Evolutionary conservation across 257 asterid species (phyloP), one percentile per base, ranked within the genome.

Genomic region (Paulownia fortunei): DNA sequence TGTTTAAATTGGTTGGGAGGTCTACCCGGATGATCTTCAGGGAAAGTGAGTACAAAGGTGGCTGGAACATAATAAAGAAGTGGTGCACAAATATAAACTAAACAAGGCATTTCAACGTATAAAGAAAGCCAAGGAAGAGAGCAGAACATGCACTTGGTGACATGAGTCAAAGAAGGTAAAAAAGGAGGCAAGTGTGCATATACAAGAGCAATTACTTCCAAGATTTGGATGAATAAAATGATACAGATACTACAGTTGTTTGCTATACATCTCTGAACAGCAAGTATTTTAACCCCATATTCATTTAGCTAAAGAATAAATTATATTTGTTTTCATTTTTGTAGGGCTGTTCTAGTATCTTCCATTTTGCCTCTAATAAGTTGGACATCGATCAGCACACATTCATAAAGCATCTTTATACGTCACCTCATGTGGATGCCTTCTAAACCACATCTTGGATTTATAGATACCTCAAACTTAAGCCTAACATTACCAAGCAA

Each of bases 1-100:
- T 62, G 39, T 70, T 73, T 66, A 63, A 77, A 49, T 23, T 76
- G 67, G 37, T 68, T 49, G 63, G 19, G 71, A 80, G 60, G 63
- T 63, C 63, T 49, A 65, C 16, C 78, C 73, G 66, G 62, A 46
- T 55, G 54, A 77, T 52, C 32, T 23, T 49, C 58, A 49, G 24
- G 19, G 18, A 11, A 32, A 69, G 54, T 32, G 9, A 54, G 34
- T 49, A 69, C 46, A 26, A n/a, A 59, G 59, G 30, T 51, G 23
- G 51, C 36, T 24, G 23, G 61, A 66, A 55, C 26, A 56, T 27
- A 42, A 69, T 59, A 19, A 65, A 41, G 16, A 44, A 9, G 24
- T 24, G 18, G 26, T 3, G 62, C 63, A 51, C 15, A 63, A 10
- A 15, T 16, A 63, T 18, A 64, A 61, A 39, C 52, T 44, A 58